A percentile compares a stretch with the other conserved stretches of the same genome.
phyloP scores from a whole-genome alignment of 257 asterid genomes.

The Solanum ossicruentum region DNA sequence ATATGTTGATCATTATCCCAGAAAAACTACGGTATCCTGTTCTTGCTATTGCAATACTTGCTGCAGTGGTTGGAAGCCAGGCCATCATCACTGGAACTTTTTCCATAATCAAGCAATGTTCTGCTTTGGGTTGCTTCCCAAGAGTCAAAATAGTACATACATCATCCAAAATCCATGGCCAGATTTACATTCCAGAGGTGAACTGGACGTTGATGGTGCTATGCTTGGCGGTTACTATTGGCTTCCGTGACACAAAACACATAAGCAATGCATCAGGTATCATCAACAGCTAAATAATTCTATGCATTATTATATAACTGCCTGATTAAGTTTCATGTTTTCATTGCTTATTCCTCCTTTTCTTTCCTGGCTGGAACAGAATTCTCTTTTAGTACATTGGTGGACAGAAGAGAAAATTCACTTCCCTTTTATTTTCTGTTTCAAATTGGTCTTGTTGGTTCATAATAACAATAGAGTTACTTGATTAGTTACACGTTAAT shows the following conservation, averaged over 20 bases:
- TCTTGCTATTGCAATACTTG: conserved; percentile 89
- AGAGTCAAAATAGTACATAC: conserved; percentile 76
- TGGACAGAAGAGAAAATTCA: neutral
- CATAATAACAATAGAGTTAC: neutral
- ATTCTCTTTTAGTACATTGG: neutral
- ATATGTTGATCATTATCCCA: conserved; percentile 6
- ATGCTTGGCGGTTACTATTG: conserved; percentile 85
- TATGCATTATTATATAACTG: neutral
- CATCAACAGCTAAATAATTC: neutral
- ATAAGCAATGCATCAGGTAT: conserved; percentile 94
- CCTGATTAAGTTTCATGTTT: neutral
- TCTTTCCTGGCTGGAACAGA: neutral
- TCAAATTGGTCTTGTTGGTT: neutral
- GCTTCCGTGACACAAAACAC: conserved; percentile 87
- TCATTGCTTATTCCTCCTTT: neutral
- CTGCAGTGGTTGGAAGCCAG: conserved; percentile 98
- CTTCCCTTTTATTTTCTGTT: neutral
- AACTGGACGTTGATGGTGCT: conserved; percentile 88
- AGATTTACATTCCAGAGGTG: conserved; percentile 87
- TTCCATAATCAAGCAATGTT: conserved; percentile 90
- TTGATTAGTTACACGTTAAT: neutral
- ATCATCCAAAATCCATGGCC: conserved; percentile 79
- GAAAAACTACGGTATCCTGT: conserved; percentile 85
- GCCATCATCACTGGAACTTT: conserved; percentile 90
- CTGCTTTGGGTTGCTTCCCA: conserved; percentile 93